These are phyloP conservation scores for Erodium maritimum DNA, from an alignment of 345 rosid species.

Conservation along the genomic window DNA sequence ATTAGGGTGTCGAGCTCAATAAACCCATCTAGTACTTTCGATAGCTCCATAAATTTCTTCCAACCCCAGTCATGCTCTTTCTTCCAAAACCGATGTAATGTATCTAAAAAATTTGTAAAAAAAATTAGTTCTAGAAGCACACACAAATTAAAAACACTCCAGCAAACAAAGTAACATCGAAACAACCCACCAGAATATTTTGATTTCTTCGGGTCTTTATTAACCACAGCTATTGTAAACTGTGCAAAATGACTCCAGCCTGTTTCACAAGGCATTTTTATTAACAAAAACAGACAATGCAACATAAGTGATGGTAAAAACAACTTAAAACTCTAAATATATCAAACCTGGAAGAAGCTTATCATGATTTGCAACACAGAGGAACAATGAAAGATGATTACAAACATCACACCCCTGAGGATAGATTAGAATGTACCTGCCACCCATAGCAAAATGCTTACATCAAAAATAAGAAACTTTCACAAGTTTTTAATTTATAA, in stretches of 20 bases:
- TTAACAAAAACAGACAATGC: not conserved
- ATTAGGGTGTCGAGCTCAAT: constrained; percentile 67
- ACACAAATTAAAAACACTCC: constrained; percentile 7
- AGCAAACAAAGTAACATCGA: constrained; percentile 3
- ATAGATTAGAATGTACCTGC: constrained; percentile 81
- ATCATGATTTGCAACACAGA: constrained; percentile 86
- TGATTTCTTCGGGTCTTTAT: constrained; percentile 83
- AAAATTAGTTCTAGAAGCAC: constrained; percentile 8
- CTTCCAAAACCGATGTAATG: constrained; percentile 83
- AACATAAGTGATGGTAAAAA: not conserved
- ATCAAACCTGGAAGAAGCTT: constrained; percentile 88
- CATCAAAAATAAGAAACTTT: constrained; percentile 6
- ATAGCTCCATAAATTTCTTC: constrained; percentile 89
- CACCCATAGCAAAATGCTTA: constrained; percentile 11
- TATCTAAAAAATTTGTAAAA: constrained; percentile 36
- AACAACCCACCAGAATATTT: constrained; percentile 64
- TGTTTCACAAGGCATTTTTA: constrained; percentile 19
- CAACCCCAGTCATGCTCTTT: constrained; percentile 97
- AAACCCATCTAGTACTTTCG: constrained; percentile 75
- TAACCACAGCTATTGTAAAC: constrained; percentile 83
- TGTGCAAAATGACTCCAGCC: constrained; percentile 99
- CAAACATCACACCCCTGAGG: constrained; percentile 89
- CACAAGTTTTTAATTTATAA: not conserved
- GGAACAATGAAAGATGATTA: constrained; percentile 87
- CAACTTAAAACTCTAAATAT: not conserved